Base-by-base conservation (phyloP, 768 basidiomycete genomes). In the Mrakia frigida region DNA sequence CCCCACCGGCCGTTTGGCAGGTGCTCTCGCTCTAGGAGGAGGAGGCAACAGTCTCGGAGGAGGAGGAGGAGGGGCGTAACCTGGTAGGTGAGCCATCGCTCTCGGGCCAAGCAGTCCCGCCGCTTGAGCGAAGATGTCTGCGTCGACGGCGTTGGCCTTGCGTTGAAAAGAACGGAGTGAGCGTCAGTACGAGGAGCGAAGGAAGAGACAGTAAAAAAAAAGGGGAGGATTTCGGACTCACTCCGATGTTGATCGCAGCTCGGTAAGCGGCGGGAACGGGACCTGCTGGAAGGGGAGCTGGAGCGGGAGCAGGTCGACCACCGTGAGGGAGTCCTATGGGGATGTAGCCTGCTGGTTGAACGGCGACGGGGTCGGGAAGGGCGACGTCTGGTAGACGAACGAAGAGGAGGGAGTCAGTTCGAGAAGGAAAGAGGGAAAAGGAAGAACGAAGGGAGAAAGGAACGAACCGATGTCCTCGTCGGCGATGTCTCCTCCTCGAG, bases 381-480 rank as follows among this genome's bases (percentile, higher is more conserved):
- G 56, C 56, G 9, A 56, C 56, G 56, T 56, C 56, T 56, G 56
- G 9, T 1, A 4, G 16, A 25, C 21, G 13, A 53, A 56, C 3
- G 23, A 56, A 25, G 25, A 56, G 28, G n/a, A 25, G 18, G 56
- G 9, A 5, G 56, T 28, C 7, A n/a, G 28, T 9, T 46, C 6
- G 65, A 37, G 21, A 43, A 25, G 2, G 37, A 28, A n/a, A 63
- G 61, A 25, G n/a, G 13, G 39, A 25, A 4, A 23, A 68, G 43
- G 25, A 37, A 6, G 23, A 37, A 41, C 14, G 25, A 37, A 63
- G 39, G 35, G 10, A n/a, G 25, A 18, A 23, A 11, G 37, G 39
- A 1, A 70, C 73, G 63, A 18, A 74, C 73, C 63, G 28, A 74
- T 52, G 21, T 41, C 31, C 21, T 52, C 63, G 73, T 74, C 63